These are phyloP conservation scores for Trichoderma cornu-damae DNA, from an alignment of 2,329 filamentous ascomycete species.

Conservation along the genomic window DNA sequence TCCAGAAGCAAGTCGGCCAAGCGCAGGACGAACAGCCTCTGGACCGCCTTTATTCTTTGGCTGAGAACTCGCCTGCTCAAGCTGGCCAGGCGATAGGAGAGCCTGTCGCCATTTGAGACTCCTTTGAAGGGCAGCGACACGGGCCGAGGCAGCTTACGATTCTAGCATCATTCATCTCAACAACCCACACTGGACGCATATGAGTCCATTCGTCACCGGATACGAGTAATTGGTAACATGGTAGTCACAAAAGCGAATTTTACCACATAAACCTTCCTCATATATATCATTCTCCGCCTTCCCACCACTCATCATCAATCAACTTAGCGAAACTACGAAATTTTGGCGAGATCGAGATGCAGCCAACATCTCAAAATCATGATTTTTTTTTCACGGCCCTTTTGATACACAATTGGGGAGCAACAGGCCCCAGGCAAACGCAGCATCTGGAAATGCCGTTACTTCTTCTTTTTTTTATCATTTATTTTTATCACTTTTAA, in stretches of 20 bases:
- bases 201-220: background rate
- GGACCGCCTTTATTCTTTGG: slow-evolving; percentile 61
- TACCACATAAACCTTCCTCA: background rate
- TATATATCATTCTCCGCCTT: background rate
- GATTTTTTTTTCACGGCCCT: slow-evolving; percentile 14
- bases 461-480: background rate
- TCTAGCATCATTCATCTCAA: background rate
- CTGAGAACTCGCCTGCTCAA: slow-evolving; percentile 49
- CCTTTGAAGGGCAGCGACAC: background rate
- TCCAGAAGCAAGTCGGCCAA: slow-evolving; percentile 47
- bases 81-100: slow-evolving; percentile 37
- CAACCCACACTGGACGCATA: background rate
- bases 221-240: background rate
- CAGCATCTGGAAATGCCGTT: slow-evolving; percentile 16
- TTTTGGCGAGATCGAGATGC: slow-evolving; percentile 2
- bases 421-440: slow-evolving; percentile 15
- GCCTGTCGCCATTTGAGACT: background rate
- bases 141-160: background rate
- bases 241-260: background rate
- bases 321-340: slow-evolving; percentile 2
- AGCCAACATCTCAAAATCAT: slow-evolving; percentile 6
- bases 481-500: too few relatives aligned
- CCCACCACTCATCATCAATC: background rate
- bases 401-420: slow-evolving; percentile 14
- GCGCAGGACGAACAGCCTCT: slow-evolving; percentile 56